Evolutionary conservation across 2,329 filamentous ascomycete genomes (phyloP), one percentile per base, ranked within the genome.

Genomic region (Endocalyx cinctus): DNA sequence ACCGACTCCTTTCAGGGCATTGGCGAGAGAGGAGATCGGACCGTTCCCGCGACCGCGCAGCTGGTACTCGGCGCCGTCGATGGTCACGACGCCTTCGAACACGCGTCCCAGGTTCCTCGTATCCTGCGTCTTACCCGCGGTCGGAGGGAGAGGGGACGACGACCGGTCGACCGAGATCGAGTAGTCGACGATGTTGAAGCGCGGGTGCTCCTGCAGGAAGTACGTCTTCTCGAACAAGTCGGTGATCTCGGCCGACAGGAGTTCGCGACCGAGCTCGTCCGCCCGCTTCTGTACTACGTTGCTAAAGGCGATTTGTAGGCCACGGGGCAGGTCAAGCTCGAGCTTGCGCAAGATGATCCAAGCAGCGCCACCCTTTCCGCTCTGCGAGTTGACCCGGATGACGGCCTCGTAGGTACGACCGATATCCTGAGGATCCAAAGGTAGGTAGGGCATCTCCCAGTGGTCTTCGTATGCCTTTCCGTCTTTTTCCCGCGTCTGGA

Each of bases 381-480:
- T 87, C 60, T 97, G 90, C 13, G 87, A 94, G 70, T 97, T 98
- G 74, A 97, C 90, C 39, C 90, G 85, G 57, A 97, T 97, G 56
- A 97, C 84, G 38, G 90, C 90, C 64, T 97, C 89, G 74, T 97
- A 97, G n/a, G 82, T 96, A 37, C 90, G 81, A 31, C 90, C 90
- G 45, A 97, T 95, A 54, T 97, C 90, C 54, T 84, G 74, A 5
- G 90, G 90, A 54, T 97, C 90, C 50, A 97, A 75, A 10, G 90
- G 90, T 30, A 97, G 81, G 57, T 97, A 97, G 1, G 90, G 90
- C 25, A 96, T 74, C 48, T 85, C 69, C 90, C 90, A 97, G 25
- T 65, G 68, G 52, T 81, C 77, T 36, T 90, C 78, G 54, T 74
- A 67, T 5, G 63, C 67, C 28, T 72, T 69, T 34, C 70, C 73